Conservation (phyloP, 2,329 filamentous ascomycete species). For the Aspergillus piperis region DNA sequence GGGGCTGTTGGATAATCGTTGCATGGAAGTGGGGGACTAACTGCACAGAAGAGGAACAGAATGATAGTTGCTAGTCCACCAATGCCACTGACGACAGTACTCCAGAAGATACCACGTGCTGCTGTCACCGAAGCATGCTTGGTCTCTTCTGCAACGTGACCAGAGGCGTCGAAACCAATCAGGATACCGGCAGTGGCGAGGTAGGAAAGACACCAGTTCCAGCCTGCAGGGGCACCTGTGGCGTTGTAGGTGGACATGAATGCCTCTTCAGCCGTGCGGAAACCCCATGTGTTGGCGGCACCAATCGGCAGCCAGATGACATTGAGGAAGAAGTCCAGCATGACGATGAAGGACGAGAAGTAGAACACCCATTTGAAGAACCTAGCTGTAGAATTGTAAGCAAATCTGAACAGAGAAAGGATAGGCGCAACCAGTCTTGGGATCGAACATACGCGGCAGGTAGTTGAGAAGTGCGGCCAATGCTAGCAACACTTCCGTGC, state of each 20-base stretch:
- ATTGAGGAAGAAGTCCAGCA: slow-evolving; percentile 62
- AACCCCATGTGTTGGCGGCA: slow-evolving; percentile 57
- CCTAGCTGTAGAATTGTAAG: slow-evolving; percentile 35
- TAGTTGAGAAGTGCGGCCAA: slow-evolving; percentile 55
- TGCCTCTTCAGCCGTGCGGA: slow-evolving; percentile 60
- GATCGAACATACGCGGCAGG: slow-evolving; percentile 47
- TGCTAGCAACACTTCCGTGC: slow-evolving; percentile 55
- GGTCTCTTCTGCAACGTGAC: slow-evolving; percentile 63
- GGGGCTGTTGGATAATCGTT: background rate
- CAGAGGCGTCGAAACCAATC: slow-evolving; percentile 63
- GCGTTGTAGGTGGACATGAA: slow-evolving; percentile 64
- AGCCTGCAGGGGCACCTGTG: slow-evolving; percentile 56
- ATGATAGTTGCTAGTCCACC: slow-evolving; percentile 60
- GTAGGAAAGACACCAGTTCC: slow-evolving; percentile 66
- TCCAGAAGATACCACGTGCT: slow-evolving; percentile 62
- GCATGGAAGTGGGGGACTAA: slow-evolving; percentile 28
- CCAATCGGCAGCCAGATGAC: slow-evolving; percentile 64
- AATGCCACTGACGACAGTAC: slow-evolving; percentile 58
- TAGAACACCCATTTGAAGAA: slow-evolving; percentile 46
- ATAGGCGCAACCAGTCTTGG: too few species aligned
- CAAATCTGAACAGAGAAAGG: background rate
- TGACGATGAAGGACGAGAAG: slow-evolving; percentile 44
- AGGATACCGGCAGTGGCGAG: slow-evolving; percentile 62
- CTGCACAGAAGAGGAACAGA: slow-evolving; percentile 60
- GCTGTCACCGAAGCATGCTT: slow-evolving; percentile 55